phyloP scores from a whole-genome alignment of 2,329 filamentous ascomycete genomes.

The Cryoendolithus antarcticus region DNA sequence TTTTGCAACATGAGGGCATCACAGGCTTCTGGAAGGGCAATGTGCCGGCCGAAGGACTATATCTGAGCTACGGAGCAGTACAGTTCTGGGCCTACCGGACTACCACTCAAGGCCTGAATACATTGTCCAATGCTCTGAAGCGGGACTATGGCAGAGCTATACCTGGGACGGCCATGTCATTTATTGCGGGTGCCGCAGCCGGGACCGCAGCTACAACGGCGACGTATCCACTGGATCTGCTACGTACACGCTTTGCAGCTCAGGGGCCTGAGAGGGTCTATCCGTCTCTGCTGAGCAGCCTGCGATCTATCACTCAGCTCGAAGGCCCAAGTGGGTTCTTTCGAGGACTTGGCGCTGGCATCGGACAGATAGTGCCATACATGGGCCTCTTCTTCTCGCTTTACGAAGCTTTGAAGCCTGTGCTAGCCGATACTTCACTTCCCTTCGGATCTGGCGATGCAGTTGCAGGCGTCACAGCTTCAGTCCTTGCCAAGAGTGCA shows the following conservation, averaged over 20 bases:
- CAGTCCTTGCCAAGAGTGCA: constrained; percentile 70
- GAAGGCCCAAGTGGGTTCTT: constrained; percentile 79
- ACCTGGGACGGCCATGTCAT: constrained; percentile 60
- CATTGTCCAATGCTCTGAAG: constrained; percentile 1
- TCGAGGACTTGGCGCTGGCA: constrained; percentile 66
- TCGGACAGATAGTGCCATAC: constrained; percentile 83
- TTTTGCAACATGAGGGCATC: constrained; percentile 69
- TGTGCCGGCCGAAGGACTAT: constrained; percentile 86
- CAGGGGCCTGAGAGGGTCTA: constrained; percentile 76
- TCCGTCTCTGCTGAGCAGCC: constrained; percentile 52
- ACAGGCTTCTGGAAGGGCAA: constrained; percentile 94
- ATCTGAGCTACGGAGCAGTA: constrained; percentile 75
- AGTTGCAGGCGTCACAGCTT: constrained; percentile 66
- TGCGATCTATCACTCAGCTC: constrained; percentile 58
- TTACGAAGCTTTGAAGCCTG: constrained; percentile 60
- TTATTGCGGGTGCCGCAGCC: constrained; percentile 70
- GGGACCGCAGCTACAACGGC: constrained; percentile 69
- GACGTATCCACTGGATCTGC: constrained; percentile 87
- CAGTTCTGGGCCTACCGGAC: constrained; percentile 86
- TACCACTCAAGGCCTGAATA: constrained; percentile 50
- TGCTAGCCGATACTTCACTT: constrained; percentile 35
- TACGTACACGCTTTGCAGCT: constrained; percentile 88
- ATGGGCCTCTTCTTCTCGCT: constrained; percentile 94
- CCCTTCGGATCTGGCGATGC: constrained; percentile 67
- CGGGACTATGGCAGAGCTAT: constrained; percentile 24